Evolutionary conservation across 495 filamentous ascomycete genomes (phyloP).

Genomic region (Hypoxylon lenormandii): DNA sequence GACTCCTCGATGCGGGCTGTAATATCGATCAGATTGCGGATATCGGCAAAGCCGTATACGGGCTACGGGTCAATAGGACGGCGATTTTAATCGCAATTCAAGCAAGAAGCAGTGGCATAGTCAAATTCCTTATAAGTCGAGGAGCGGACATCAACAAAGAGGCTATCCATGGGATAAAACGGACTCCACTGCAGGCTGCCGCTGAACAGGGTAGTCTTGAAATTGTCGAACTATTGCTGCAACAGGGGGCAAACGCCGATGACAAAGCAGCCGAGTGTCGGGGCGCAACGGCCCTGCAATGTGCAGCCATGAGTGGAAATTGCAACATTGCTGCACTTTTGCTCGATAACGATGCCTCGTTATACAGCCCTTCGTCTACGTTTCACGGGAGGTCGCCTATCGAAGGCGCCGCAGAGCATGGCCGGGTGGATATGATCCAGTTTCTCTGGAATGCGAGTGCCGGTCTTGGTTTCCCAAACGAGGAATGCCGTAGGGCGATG

Average conservation of each 20-base stretch:
- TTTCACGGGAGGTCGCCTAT: conserved; percentile 56
- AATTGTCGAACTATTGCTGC: conserved; percentile 34
- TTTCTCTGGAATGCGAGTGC: conserved; percentile 53
- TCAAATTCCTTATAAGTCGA: conserved; percentile 48
- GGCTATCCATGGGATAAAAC: conserved; percentile 9
- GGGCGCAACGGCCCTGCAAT: conserved; percentile 44
- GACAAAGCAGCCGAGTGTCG: conserved; percentile 38
- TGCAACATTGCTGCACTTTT: conserved; percentile 41
- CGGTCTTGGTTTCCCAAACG: conserved; percentile 11
- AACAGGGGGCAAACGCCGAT: conserved; percentile 19
- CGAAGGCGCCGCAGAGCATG: conserved; percentile 58
- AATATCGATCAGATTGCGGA: conserved; percentile 1
- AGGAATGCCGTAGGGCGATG: conserved; percentile 36
- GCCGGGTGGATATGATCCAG: conserved; percentile 61
- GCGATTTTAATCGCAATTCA: conserved; percentile 34
- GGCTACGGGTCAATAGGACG: conserved; percentile 3
- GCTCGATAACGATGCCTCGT: conserved; percentile 37
- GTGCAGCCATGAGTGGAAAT: conserved; percentile 39
- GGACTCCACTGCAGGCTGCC: conserved; percentile 50
- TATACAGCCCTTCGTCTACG: conserved; percentile 33
- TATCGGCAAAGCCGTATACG: too few relatives aligned
- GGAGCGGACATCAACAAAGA: conserved; percentile 50
- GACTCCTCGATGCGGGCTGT: conserved; percentile 19
- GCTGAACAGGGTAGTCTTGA: conserved; percentile 47
- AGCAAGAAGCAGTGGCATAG: conserved; percentile 32